Percentiles rank a stretch among this genome's conserved stretches.
Evolutionary conservation across 305 asterid genomes (phyloP).

Genomic region (Fraxinus latifolia): DNA sequence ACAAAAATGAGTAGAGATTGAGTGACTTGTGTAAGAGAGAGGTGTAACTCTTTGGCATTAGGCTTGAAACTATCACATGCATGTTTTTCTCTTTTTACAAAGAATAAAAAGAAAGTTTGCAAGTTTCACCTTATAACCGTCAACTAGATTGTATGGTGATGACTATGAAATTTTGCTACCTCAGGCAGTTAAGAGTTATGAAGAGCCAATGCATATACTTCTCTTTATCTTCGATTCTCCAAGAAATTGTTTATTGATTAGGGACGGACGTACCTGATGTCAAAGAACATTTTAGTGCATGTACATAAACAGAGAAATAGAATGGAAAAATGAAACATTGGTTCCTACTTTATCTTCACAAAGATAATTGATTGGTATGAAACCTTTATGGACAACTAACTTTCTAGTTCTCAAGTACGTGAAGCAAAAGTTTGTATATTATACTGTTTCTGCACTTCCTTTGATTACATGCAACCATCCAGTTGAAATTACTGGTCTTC

Average conservation of each 20-base stretch:
- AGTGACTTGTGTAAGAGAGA: background rate
- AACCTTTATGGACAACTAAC: background rate
- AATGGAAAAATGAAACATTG: background rate
- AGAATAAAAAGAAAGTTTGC: background rate
- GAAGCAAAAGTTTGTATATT: background rate
- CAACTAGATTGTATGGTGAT: slow-evolving; percentile 1
- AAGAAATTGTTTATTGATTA: background rate
- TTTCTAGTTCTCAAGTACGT: background rate
- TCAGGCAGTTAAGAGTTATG: background rate
- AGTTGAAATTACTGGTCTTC: background rate
- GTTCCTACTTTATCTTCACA: background rate
- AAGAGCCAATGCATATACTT: background rate
- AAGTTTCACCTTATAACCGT: background rate
- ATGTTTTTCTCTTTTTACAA: slow-evolving; percentile 3
- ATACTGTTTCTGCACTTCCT: background rate
- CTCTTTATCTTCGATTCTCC: slow-evolving; percentile 10
- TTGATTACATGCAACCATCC: background rate
- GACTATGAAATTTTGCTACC: background rate
- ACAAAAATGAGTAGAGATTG: background rate
- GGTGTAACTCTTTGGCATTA: background rate
- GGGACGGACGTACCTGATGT: slow-evolving; percentile 16
- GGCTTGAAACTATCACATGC: background rate
- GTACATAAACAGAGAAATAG: background rate
- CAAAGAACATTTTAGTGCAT: background rate
- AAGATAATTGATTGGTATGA: background rate